These are phyloP conservation scores for Fagopyrum homotropicum DNA, from an alignment of 148 eudicot species.

Conservation along the genomic window DNA sequence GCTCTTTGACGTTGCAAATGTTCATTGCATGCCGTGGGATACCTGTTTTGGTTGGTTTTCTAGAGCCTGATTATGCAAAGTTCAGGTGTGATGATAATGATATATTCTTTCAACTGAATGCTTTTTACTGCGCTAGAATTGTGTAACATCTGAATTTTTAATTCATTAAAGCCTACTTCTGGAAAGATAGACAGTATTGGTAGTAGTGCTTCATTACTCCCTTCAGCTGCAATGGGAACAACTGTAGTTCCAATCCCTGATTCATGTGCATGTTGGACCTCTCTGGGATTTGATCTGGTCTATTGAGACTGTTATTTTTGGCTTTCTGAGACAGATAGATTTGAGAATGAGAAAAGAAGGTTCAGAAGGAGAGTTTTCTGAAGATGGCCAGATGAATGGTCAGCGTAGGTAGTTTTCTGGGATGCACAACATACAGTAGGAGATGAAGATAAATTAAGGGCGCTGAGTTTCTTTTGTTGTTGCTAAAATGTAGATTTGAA, in stretches of 20 bases:
- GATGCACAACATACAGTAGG: neutral
- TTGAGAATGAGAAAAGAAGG: neutral
- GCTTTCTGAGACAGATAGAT: neutral
- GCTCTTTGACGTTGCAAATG: constrained; percentile 91
- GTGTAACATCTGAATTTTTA: neutral
- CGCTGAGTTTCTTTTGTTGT: neutral
- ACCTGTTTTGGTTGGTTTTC: constrained; percentile 86
- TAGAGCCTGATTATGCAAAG: constrained; percentile 96
- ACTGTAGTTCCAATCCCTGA: neutral
- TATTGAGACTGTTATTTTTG: neutral
- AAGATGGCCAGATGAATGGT: neutral
- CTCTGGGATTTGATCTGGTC: neutral
- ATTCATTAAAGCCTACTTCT: neutral
- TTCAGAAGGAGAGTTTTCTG: neutral
- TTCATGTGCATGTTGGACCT: neutral
- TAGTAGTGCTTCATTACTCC: neutral
- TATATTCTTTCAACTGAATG: neutral
- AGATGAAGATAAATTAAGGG: neutral
- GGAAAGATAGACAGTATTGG: neutral
- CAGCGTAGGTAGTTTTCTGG: neutral
- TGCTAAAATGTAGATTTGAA: neutral
- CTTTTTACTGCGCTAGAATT: neutral
- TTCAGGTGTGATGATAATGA: constrained; percentile 43
- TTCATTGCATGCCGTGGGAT: constrained; percentile 98
- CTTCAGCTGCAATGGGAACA: constrained; percentile 7